These are phyloP conservation scores for Rhodotorula mucilaginosa DNA, from an alignment of 1,284 basidiomycete genomes.

Conservation along the genomic window DNA sequence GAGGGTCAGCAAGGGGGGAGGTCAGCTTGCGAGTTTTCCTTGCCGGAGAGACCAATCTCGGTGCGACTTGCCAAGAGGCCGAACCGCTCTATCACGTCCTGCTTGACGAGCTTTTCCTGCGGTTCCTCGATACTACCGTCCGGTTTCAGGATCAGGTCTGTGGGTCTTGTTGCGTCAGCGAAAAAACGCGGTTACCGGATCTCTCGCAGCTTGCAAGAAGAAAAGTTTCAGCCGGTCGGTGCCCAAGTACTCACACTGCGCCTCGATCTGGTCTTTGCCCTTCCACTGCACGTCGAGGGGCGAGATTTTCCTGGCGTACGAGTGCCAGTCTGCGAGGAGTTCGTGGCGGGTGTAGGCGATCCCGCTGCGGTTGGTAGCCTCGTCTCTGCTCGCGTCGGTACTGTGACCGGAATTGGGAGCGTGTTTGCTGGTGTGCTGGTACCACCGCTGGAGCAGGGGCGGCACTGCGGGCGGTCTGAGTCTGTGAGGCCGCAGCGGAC, in stretches of 20 bases:
- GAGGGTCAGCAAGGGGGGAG: no score
- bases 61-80: constrained; percentile 24
- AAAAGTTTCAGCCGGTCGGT: no score
- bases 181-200: no score
- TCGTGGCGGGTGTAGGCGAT: constrained; percentile 30
- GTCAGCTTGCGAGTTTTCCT: no score
- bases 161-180: background rate
- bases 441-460: background rate
- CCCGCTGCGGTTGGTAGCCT: background rate
- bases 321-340: constrained; percentile 29
- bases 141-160: constrained; percentile 62
- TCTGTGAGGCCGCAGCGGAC: background rate
- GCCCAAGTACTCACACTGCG: constrained; percentile 3
- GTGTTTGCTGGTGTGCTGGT: constrained; percentile 22
- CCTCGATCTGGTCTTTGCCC: constrained; percentile 17
- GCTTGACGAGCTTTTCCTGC: constrained; percentile 54
- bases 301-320: constrained; percentile 19
- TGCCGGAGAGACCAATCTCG: no score
- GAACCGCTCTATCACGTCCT: constrained; percentile 19
- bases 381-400: background rate
- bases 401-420: background rate
- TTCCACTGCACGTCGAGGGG: constrained; percentile 22
- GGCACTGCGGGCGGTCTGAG: background rate
- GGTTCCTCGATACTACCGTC: constrained; percentile 62
- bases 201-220: no score